Percentiles rank a stretch among this genome's conserved stretches.
phyloP scores from a whole-genome alignment of 1,139 yeast species.

The Diutina catenulata region DNA sequence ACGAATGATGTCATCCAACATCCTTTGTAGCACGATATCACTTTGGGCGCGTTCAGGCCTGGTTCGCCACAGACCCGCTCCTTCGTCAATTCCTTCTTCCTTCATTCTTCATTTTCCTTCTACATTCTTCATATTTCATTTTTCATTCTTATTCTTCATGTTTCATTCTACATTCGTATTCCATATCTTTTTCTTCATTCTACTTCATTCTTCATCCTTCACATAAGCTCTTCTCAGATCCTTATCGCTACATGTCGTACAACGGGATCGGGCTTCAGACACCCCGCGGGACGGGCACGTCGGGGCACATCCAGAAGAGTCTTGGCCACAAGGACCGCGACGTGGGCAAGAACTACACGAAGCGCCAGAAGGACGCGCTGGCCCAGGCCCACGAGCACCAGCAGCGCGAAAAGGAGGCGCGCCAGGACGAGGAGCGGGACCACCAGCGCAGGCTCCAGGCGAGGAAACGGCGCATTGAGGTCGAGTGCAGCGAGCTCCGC shows the following conservation, averaged over 20 bases:
- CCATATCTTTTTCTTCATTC: background rate
- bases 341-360: background rate
- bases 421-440: constrained; percentile 32
- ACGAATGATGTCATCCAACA: too few species aligned
- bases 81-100: too few species aligned
- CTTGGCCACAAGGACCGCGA: constrained; percentile 7
- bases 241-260: constrained; percentile 37
- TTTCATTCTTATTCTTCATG: background rate
- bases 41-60: too few species aligned
- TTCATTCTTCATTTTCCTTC: background rate
- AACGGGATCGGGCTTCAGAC: constrained; percentile 57
- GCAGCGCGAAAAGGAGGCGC: constrained; percentile 12
- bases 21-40: too few species aligned
- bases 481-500: constrained; percentile 41
- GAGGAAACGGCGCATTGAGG: constrained; percentile 37
- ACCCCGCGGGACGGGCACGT: constrained; percentile 63
- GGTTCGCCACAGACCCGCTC: too few species aligned
- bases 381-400: constrained; percentile 9
- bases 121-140: background rate
- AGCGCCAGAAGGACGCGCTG: constrained; percentile 11
- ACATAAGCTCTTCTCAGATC: background rate
- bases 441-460: constrained; percentile 21
- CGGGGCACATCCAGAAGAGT: constrained; percentile 54
- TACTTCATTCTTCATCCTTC: background rate
- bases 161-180: background rate